Conservation (phyloP, 345 rosid genomes). For the Heritiera fomes region DNA sequence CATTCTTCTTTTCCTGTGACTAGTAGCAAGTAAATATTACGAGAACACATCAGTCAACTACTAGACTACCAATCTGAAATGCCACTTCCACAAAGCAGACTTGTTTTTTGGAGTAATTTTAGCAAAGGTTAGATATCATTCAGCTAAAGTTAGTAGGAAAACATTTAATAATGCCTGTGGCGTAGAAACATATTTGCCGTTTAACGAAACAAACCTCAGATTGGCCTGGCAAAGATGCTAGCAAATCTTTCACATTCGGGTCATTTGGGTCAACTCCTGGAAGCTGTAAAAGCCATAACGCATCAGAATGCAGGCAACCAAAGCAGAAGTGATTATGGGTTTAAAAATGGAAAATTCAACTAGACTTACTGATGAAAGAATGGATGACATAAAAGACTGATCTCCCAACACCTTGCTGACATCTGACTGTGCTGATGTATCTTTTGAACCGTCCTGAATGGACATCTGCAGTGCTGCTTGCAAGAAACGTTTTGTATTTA, state of each 20-base stretch:
- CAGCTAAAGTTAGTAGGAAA: neutral
- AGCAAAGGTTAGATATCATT: neutral
- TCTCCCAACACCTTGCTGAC: constrained; percentile 55
- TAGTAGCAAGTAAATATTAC: neutral
- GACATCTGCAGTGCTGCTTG: constrained; percentile 79
- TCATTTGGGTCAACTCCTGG: constrained; percentile 88
- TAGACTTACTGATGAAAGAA: constrained; percentile 67
- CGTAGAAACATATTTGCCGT: neutral
- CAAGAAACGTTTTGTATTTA: constrained; percentile 7
- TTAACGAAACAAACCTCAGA: constrained; percentile 49
- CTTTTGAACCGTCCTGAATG: constrained; percentile 48
- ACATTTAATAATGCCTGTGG: neutral
- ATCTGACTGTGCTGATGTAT: constrained; percentile 36
- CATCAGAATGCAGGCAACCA: neutral
- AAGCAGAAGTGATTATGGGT: constrained; percentile 16
- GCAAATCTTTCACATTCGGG: constrained; percentile 67
- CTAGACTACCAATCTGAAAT: neutral
- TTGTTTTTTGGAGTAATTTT: no score
- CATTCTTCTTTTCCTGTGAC: constrained; percentile 45
- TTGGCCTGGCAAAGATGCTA: constrained; percentile 64
- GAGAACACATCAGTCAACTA: neutral
- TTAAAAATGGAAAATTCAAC: neutral
- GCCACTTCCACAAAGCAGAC: neutral
- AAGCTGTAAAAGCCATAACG: constrained; percentile 47
- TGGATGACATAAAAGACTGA: constrained; percentile 76